These are phyloP conservation scores for Santalum album DNA, from an alignment of 164 flowering plant genomes.

Conservation along the genomic window DNA sequence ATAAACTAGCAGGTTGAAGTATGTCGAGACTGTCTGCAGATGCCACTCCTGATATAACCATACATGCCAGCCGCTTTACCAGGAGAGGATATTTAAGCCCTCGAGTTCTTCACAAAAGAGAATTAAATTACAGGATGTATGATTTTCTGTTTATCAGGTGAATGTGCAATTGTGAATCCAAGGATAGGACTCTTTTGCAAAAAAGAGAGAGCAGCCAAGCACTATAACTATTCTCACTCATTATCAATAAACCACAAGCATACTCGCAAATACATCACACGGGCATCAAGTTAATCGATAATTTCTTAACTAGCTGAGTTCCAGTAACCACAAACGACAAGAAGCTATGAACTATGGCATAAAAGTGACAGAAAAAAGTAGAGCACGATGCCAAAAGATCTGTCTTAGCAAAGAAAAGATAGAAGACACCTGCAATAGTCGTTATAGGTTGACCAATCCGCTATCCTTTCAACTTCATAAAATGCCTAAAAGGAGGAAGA, in stretches of 20 bases:
- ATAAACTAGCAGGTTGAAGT: slow-evolving; percentile 69
- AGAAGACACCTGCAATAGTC: slow-evolving; percentile 59
- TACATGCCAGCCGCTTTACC: slow-evolving; percentile 86
- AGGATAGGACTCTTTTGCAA: too few relatives aligned
- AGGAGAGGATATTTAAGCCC: slow-evolving; percentile 82
- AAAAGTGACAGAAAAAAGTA: too few relatives aligned
- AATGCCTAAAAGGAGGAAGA: slow-evolving; percentile 33
- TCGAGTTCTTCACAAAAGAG: slow-evolving; percentile 30
- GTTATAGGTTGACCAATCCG: slow-evolving; percentile 59
- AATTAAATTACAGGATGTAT: neutral
- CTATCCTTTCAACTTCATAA: slow-evolving; percentile 49
- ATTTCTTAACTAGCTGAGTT: too few relatives aligned
- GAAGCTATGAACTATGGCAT: too few relatives aligned
- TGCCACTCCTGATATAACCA: slow-evolving; percentile 66
- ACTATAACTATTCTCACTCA: too few relatives aligned
- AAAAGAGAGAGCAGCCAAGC: too few relatives aligned
- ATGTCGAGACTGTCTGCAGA: slow-evolving; percentile 53
- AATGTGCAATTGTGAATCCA: neutral
- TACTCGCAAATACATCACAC: too few relatives aligned
- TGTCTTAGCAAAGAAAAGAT: neutral
- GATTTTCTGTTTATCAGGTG: neutral
- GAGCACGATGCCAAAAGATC: too few relatives aligned
- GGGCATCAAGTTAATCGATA: too few relatives aligned
- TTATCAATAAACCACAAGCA: too few relatives aligned
- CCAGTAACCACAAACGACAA: too few relatives aligned